phyloP scores from a whole-genome alignment of 306 rosid species.

The Rosa persica region DNA sequence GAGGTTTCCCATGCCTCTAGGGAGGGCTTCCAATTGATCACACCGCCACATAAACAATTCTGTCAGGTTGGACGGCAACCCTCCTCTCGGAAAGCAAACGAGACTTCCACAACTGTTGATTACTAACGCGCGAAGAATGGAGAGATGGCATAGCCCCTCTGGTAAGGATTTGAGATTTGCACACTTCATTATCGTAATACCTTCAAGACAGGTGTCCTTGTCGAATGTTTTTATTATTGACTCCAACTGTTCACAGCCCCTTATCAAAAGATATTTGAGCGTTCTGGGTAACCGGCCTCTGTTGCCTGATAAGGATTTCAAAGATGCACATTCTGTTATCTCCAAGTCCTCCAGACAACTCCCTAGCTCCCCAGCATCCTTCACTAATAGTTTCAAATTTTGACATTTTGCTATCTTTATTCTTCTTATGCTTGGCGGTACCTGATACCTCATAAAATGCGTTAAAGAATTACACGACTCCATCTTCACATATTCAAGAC shows the following conservation, averaged over 20 bases:
- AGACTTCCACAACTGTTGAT: constrained; percentile 22
- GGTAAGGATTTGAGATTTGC: background rate
- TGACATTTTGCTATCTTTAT: background rate
- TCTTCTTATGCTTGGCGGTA: background rate
- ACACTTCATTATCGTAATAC: background rate
- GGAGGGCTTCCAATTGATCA: background rate
- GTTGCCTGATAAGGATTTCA: constrained; percentile 26
- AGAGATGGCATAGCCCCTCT: background rate
- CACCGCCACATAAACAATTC: accelerated
- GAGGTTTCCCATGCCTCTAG: too few species aligned
- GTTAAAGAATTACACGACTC: background rate
- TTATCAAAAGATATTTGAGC: background rate
- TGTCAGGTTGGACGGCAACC: background rate
- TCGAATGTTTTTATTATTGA: constrained; percentile 24
- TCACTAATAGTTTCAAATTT: background rate
- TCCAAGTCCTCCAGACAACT: constrained; percentile 15
- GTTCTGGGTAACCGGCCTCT: constrained; percentile 27
- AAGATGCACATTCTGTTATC: constrained; percentile 31
- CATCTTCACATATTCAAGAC: background rate
- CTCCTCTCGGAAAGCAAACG: constrained; percentile 8
- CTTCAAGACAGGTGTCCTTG: constrained; percentile 12
- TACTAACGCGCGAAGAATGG: too few species aligned
- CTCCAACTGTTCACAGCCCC: constrained; percentile 26
- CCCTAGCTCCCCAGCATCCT: too few species aligned
- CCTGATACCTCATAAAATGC: background rate